phyloP scores from a whole-genome alignment of 129 eudicot genomes.

The Chrysanthemum seticuspe region DNA sequence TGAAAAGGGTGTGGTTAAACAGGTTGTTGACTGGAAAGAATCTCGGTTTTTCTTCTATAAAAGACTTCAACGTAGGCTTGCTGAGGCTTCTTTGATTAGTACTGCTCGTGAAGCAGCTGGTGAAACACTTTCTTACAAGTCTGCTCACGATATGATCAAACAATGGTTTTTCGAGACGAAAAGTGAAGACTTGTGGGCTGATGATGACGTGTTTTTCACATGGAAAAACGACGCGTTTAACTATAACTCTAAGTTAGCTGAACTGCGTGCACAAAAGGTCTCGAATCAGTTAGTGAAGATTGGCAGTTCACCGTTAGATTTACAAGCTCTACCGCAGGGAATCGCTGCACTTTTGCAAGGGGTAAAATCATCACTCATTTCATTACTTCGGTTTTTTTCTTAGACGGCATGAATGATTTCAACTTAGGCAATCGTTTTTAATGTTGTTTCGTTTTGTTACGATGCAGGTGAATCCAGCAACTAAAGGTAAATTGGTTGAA shows the following conservation, averaged over 20 bases:
- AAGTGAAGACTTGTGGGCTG: constrained; percentile 46
- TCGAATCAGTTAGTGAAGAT: constrained; percentile 53
- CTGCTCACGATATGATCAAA: constrained; percentile 62
- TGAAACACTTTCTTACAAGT: constrained; percentile 52
- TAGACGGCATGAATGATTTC: too few species aligned
- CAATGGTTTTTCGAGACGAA: constrained; percentile 65
- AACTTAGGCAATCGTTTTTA: neutral
- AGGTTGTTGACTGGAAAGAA: constrained; percentile 71
- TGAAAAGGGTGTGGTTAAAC: constrained; percentile 69
- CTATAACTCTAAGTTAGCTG: constrained; percentile 56
- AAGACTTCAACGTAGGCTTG: constrained; percentile 66
- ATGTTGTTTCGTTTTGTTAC: neutral
- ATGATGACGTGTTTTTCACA: constrained; percentile 67
- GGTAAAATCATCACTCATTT: constrained; percentile 34
- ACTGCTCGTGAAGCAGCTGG: constrained; percentile 67
- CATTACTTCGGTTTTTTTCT: neutral
- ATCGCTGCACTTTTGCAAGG: constrained; percentile 66
- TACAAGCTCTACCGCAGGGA: constrained; percentile 75
- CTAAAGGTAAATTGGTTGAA: constrained; percentile 47
- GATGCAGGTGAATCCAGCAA: constrained; percentile 69
- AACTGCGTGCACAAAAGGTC: constrained; percentile 62
- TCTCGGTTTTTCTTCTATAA: constrained; percentile 76
- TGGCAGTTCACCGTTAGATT: constrained; percentile 54
- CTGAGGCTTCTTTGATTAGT: constrained; percentile 57
- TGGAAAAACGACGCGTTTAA: constrained; percentile 66